phyloP scores from a whole-genome alignment of 192 early-diverging fungal genomes.

The Gaertneriomyces sp. region DNA sequence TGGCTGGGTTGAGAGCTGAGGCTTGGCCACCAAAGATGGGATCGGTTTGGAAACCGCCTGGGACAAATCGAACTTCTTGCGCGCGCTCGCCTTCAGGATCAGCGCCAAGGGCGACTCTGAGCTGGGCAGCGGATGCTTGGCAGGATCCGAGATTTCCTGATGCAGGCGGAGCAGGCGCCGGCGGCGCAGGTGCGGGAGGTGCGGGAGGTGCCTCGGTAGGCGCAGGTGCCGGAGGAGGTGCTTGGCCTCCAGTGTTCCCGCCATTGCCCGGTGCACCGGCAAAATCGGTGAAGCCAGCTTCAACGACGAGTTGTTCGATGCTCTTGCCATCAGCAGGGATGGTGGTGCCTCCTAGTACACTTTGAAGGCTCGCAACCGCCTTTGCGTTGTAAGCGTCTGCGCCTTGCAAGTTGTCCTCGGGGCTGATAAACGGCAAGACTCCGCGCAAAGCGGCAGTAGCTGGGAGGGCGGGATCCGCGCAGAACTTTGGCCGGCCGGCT shows the following conservation, averaged over 20 bases:
- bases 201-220: neutral
- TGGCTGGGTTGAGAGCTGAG: constrained; percentile 32
- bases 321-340: neutral
- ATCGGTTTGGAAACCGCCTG: constrained; percentile 18
- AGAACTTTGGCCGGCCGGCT: constrained; percentile 18
- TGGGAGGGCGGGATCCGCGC: constrained; percentile 24
- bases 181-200: neutral
- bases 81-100: constrained; percentile 28
- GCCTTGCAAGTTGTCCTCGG: constrained; percentile 1
- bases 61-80: constrained; percentile 32
- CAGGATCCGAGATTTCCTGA: constrained; percentile 17
- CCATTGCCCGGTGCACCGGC: neutral
- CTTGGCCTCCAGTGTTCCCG: neutral
- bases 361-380: neutral
- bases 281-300: constrained; percentile 13
- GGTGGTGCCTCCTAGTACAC: neutral
- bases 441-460: constrained; percentile 25
- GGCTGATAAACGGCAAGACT: constrained; percentile 8
- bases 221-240: neutral
- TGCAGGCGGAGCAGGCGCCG: constrained; percentile 6
- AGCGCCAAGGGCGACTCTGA: constrained; percentile 26
- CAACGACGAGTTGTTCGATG: neutral
- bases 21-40: constrained; percentile 20
- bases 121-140: constrained; percentile 4
- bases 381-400: constrained; percentile 5